Evolutionary conservation across 768 basidiomycete genomes (phyloP).

Genomic region (Leccinum ochraceum): DNA sequence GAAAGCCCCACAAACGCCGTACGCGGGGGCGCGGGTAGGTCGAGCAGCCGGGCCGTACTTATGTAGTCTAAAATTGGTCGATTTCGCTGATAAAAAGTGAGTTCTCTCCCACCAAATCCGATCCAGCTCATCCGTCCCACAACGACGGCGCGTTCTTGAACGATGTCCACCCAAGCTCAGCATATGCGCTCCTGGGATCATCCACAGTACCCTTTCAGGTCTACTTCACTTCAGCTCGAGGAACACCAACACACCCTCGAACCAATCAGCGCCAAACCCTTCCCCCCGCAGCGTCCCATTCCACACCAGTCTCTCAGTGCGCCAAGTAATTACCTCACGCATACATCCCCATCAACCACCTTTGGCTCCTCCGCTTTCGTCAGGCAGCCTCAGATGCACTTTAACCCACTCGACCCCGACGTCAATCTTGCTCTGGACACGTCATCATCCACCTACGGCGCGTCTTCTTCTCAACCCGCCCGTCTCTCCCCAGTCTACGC

Average conservation of each 20-base stretch:
- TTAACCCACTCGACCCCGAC: conserved; percentile 11
- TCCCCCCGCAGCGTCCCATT: conserved; percentile 16
- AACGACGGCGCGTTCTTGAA: neutral
- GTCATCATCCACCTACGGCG: conserved; percentile 14
- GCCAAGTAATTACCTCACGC: conserved; percentile 10
- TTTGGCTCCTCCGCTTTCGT: conserved; percentile 15
- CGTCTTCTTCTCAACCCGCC: conserved; percentile 9
- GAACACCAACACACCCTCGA: conserved; percentile 26
- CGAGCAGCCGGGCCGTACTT: conserved; percentile 12
- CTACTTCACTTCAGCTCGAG: conserved; percentile 29
- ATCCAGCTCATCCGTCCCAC: conserved; percentile 1
- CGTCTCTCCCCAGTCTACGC: conserved; percentile 17
- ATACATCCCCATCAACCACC: conserved; percentile 16
- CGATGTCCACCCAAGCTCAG: conserved; percentile 29
- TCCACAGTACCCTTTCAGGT: conserved; percentile 13
- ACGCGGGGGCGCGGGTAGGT: conserved; percentile 5
- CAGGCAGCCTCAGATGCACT: conserved; percentile 11
- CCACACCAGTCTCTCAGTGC: conserved; percentile 8
- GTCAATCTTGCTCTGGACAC: conserved; percentile 14
- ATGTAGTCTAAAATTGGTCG: neutral
- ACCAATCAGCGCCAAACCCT: neutral
- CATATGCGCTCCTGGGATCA: conserved; percentile 22
- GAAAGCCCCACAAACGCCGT: neutral
- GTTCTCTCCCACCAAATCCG: neutral
- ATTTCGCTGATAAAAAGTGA: conserved; percentile 12